Evolutionary conservation across 495 filamentous ascomycete genomes (phyloP).

Genomic region (Talaromyces ruber): DNA sequence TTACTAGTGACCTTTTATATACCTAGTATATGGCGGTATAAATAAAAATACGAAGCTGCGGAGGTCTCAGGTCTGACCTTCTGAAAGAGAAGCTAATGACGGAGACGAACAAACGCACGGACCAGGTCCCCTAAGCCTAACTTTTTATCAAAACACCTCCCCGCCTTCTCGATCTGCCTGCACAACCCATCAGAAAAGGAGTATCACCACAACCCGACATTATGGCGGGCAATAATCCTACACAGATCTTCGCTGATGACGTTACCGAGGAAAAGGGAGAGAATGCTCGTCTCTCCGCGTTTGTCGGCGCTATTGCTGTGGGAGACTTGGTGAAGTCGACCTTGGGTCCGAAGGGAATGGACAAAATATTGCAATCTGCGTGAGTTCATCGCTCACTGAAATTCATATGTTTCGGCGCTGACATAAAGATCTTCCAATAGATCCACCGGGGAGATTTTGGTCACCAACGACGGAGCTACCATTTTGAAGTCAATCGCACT

Average conservation of each 20-base stretch:
- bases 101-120: slow-evolving; percentile 11
- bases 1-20: background rate
- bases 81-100: background rate
- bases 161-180: background rate
- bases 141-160: slow-evolving; percentile 7
- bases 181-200: background rate
- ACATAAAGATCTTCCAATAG: slow-evolving; percentile 29
- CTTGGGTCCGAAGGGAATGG: slow-evolving; percentile 96
- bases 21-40: background rate
- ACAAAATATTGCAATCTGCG: slow-evolving; percentile 98
- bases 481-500: slow-evolving; percentile 98
- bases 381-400: slow-evolving; percentile 35
- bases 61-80: too few species aligned
- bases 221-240: slow-evolving; percentile 65
- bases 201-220: background rate
- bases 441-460: slow-evolving; percentile 93
- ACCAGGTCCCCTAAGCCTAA: slow-evolving; percentile 1
- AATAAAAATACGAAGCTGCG: background rate
- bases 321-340: slow-evolving; percentile 97
- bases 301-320: slow-evolving; percentile 95
- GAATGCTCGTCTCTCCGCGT: slow-evolving; percentile 95
- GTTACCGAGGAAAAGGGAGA: slow-evolving; percentile 97
- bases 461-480: slow-evolving; percentile 97
- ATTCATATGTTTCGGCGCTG: slow-evolving; percentile 5
- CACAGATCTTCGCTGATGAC: slow-evolving; percentile 97